Evolutionary conservation across 1,284 basidiomycete species (phyloP), one percentile per base, ranked within the genome.

Genomic region (Ustilago tritici): DNA sequence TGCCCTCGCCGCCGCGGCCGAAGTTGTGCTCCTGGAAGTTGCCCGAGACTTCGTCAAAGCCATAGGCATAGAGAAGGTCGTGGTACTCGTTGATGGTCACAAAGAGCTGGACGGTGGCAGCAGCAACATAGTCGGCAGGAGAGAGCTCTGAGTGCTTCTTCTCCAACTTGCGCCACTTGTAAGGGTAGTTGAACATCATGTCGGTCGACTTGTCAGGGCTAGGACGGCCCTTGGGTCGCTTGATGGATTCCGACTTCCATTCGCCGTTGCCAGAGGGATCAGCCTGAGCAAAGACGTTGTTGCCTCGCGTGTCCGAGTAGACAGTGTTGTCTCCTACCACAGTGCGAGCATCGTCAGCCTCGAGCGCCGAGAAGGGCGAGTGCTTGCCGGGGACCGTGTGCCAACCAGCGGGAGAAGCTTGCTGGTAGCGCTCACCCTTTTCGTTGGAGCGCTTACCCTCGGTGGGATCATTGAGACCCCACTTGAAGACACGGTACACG

Each of bases 11-110:
- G 38, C 95, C 95, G 58, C 92, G 91, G 1, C 91, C 94, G 84
- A 95, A 95, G 91, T 98, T 98, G 90, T 94, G 89, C 85, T 95
- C 93, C 87, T 98, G 95, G 92, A 98, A 98, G 90, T 98, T 98
- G 43, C 95, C 95, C 3, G 94, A 89, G 9, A 90, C 89, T 87
- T 98, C 95, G 84, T 93, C 93, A 87, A 98, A 97, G 34, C 95
- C 95, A 76, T 95, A 82, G 28, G 76, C 71, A 56, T 80, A 77
- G 28, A 82, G 71, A 36, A 82, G 38, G 52, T 82, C 79, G 70
- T 81, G 80, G 59, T 80, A 82, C 64, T 73, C 71, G 72, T 81
- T 82, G 70, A 80, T 72, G 28, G 75, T 76, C 34, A 82, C 81
- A 61, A 82, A 82, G 28, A 82, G 70, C 69, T 82, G 77, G 23